These are phyloP conservation scores for Trichophaea hybrida DNA, from an alignment of 2,329 filamentous ascomycete genomes.

Conservation along the genomic window DNA sequence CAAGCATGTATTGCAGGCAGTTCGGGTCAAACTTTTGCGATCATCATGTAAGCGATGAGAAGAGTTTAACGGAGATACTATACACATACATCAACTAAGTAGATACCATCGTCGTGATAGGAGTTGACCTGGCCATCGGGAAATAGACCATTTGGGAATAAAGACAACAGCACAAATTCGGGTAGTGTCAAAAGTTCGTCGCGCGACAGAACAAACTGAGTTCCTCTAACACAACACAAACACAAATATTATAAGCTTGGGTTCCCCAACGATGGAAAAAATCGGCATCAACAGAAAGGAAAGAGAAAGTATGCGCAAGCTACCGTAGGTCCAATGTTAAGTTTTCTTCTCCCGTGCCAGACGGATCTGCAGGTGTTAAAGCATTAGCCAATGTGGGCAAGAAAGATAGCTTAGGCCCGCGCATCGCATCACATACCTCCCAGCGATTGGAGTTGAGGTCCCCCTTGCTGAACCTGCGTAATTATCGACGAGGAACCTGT, in stretches of 20 bases:
- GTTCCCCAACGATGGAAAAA: neutral
- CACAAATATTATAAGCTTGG: neutral
- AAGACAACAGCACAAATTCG: constrained; percentile 91
- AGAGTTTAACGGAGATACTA: constrained; percentile 1
- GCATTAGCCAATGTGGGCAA: neutral
- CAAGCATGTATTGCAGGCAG: constrained; percentile 96
- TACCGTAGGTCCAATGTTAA: constrained; percentile 91
- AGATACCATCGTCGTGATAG: constrained; percentile 82
- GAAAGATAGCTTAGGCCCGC: neutral
- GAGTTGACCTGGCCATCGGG: constrained; percentile 91
- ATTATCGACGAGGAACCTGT: constrained; percentile 97
- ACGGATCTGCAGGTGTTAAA: neutral
- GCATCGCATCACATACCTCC: constrained; percentile 46
- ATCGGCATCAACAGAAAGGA: neutral
- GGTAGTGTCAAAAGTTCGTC: constrained; percentile 91
- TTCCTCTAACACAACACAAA: constrained; percentile 47
- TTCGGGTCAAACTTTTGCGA: constrained; percentile 74
- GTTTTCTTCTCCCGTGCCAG: constrained; percentile 75
- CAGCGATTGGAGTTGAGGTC: constrained; percentile 74
- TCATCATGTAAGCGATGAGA: neutral
- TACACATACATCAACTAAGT: constrained; percentile 83
- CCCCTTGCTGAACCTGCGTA: constrained; percentile 93
- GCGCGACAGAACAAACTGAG: constrained; percentile 80
- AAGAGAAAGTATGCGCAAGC: constrained; percentile 9
- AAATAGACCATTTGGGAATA: constrained; percentile 96